These are phyloP conservation scores for Styphnolobium japonicum DNA, from an alignment of 306 rosid species.

Conservation along the genomic window DNA sequence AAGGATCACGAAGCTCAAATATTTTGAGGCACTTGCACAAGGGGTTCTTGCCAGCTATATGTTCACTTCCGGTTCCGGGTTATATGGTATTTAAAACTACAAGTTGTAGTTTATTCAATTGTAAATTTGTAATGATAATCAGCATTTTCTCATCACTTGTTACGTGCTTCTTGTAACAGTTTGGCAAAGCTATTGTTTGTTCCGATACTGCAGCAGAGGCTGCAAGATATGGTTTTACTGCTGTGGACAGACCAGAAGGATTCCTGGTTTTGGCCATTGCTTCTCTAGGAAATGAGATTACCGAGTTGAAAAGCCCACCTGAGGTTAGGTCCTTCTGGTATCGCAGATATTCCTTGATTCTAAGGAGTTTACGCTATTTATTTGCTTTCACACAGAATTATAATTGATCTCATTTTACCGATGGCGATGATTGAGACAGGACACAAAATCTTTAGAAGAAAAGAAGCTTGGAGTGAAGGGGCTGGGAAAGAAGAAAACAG, in stretches of 20 bases:
- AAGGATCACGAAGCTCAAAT: constrained; percentile 76
- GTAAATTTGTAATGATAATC: not conserved
- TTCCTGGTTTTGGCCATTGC: constrained; percentile 83
- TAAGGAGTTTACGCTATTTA: too few species aligned
- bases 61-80: constrained; percentile 72
- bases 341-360: not conserved
- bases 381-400: not conserved
- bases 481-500: constrained; percentile 66
- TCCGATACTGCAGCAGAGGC: constrained; percentile 88
- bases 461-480: constrained; percentile 71
- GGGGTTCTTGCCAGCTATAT: constrained; percentile 76
- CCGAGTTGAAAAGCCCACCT: constrained; percentile 43
- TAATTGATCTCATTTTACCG: not conserved
- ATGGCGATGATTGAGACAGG: constrained; percentile 46
- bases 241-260: constrained; percentile 85
- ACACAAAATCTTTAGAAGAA: constrained; percentile 55
- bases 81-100: constrained; percentile 54
- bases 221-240: constrained; percentile 75
- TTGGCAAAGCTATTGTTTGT: constrained; percentile 71
- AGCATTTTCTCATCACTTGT: not conserved
- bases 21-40: constrained; percentile 77
- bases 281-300: constrained; percentile 60
- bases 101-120: not conserved
- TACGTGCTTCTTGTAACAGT: constrained; percentile 34
- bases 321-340: constrained; percentile 44